A percentile compares a stretch with the other conserved stretches of the same genome.
Evolutionary conservation across 2,329 filamentous ascomycete species (phyloP).

Genomic region (Scedosporium boydii): DNA sequence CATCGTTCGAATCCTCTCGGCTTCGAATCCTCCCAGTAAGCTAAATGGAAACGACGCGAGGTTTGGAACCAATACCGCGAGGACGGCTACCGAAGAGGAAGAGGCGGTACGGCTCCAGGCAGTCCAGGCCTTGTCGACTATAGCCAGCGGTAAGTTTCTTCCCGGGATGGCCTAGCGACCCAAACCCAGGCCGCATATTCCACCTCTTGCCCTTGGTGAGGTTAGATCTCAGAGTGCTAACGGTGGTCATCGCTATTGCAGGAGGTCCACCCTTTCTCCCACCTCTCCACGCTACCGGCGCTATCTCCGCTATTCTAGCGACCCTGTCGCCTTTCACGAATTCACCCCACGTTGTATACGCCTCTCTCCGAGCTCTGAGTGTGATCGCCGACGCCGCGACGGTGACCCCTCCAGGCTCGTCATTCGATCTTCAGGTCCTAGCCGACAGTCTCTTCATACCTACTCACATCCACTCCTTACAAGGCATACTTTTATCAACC

Average conservation of each 20-base stretch:
- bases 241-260: neutral
- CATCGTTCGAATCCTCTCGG: slow-evolving; percentile 36
- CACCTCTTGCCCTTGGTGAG: neutral
- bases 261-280: slow-evolving; percentile 71
- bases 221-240: neutral
- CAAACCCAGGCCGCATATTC: too few relatives aligned
- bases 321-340: slow-evolving; percentile 58
- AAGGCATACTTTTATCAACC: slow-evolving; percentile 53
- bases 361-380: slow-evolving; percentile 65
- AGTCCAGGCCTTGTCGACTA: slow-evolving; percentile 74
- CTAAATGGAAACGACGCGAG: slow-evolving; percentile 29
- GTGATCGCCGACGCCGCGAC: slow-evolving; percentile 59
- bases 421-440: slow-evolving; percentile 28
- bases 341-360: slow-evolving; percentile 57
- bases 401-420: slow-evolving; percentile 29
- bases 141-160: slow-evolving; percentile 60
- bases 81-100: slow-evolving; percentile 32
- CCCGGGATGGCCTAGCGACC: neutral
- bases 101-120: slow-evolving; percentile 66
- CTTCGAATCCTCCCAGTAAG: slow-evolving; percentile 21
- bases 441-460: slow-evolving; percentile 57
- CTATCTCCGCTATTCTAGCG: slow-evolving; percentile 60
- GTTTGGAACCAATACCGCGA: slow-evolving; percentile 20
- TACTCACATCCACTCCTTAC: slow-evolving; percentile 51
- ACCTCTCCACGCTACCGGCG: slow-evolving; percentile 59